Conservation (phyloP, 106 monocot species). For the Dendrobium huoshanense region DNA sequence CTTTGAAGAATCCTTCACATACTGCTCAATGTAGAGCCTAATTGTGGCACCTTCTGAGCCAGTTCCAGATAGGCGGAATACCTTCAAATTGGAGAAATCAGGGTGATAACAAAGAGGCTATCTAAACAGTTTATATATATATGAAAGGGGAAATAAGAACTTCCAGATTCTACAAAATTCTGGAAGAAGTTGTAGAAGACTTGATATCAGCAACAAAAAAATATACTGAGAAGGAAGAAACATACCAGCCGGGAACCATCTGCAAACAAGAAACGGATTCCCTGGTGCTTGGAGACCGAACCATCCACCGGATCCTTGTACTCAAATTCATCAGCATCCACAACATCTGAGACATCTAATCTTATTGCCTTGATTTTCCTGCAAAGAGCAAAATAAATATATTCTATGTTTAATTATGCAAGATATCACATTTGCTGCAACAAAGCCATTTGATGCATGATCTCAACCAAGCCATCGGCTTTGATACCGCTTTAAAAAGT, state of each 20-base stretch:
- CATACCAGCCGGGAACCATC: constrained; percentile 89
- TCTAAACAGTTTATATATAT: no score
- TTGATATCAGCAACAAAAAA: no score
- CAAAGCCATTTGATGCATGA: not conserved
- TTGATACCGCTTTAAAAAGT: not conserved
- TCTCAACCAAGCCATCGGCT: not conserved
- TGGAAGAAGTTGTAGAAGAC: no score
- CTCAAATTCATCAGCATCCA: constrained; percentile 85
- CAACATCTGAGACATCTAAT: constrained; percentile 66
- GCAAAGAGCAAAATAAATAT: constrained; percentile 12
- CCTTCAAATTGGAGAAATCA: constrained; percentile 22
- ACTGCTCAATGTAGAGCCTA: constrained; percentile 92
- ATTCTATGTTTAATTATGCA: not conserved
- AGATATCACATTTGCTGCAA: not conserved
- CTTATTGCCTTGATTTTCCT: constrained; percentile 75
- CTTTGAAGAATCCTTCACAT: constrained; percentile 82
- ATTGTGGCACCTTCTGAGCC: constrained; percentile 95
- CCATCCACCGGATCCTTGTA: constrained; percentile 99
- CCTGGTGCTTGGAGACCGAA: constrained; percentile 93
- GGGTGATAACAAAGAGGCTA: not conserved
- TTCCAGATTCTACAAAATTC: no score
- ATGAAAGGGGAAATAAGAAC: no score
- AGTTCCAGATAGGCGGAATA: constrained; percentile 96
- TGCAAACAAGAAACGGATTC: constrained; percentile 80
- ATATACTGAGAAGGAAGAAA: not conserved